Evolutionary conservation across 1,284 basidiomycete genomes (phyloP).

Genomic region (Pseudozyma tsukubaensis): DNA sequence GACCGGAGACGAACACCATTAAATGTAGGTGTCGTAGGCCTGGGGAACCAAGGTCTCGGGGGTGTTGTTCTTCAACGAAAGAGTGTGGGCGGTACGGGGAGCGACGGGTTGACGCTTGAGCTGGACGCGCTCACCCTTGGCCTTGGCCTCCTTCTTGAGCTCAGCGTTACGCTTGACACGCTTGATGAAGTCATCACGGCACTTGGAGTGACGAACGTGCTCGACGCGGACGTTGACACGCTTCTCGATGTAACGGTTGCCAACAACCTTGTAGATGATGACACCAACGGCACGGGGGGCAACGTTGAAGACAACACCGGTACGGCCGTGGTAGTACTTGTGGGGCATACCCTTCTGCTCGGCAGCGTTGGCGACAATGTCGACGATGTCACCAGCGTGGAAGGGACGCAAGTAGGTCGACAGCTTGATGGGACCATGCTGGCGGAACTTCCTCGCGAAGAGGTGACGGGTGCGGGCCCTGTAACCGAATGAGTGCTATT

Average conservation of each 20-base stretch:
- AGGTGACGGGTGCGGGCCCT: conserved; percentile 99
- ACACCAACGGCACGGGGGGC: conserved; percentile 94
- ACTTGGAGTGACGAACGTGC: conserved; percentile 98
- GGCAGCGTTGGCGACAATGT: conserved; percentile 98
- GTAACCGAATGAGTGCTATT: conserved; percentile 98
- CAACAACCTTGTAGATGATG: conserved; percentile 98
- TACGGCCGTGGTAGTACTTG: conserved; percentile 82
- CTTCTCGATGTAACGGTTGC: conserved; percentile 99
- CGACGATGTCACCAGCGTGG: conserved; percentile 97
- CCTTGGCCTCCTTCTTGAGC: conserved; percentile 83
- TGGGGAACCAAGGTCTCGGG: conserved; percentile 93
- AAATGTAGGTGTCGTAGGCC: conserved; percentile 74
- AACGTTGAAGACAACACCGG: conserved; percentile 98
- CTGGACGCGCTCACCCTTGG: conserved; percentile 76
- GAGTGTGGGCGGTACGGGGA: conserved; percentile 83
- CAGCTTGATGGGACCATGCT: conserved; percentile 89
- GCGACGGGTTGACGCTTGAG: conserved; percentile 88
- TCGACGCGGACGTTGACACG: conserved; percentile 98
- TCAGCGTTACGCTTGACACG: conserved; percentile 93
- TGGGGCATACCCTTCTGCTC: conserved; percentile 99
- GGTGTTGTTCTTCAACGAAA: conserved; percentile 80
- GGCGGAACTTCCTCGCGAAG: conserved; percentile 77
- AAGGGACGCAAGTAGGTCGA: conserved; percentile 94
- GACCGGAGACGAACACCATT: conserved; percentile 37
- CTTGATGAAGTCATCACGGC: conserved; percentile 97